Conservation (phyloP, 768 basidiomycete genomes). For the Clathrus columnatus region DNA sequence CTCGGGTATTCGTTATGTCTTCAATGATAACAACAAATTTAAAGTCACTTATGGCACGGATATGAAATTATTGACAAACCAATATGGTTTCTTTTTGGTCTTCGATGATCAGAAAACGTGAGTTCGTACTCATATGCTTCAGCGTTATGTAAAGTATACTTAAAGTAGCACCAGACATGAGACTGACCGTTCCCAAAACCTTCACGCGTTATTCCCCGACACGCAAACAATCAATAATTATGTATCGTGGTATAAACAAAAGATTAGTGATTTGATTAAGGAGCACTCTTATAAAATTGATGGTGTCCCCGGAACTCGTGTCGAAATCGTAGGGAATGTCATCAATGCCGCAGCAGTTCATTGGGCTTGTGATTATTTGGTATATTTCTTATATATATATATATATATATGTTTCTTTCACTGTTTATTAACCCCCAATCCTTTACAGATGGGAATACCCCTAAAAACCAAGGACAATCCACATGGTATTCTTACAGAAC, state of each 20-base stretch:
- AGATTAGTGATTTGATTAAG: conserved; percentile 23
- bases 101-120: conserved; percentile 30
- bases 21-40: conserved; percentile 29
- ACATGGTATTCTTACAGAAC: conserved; percentile 34
- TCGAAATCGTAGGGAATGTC: conserved; percentile 44
- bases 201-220: conserved; percentile 31
- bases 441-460: conserved; percentile 32
- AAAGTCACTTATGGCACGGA: conserved; percentile 25
- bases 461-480: conserved; percentile 40
- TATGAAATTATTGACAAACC: conserved; percentile 21
- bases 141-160: conserved; percentile 13
- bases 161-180: too few relatives aligned
- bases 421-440: not conserved
- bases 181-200: conserved; percentile 6
- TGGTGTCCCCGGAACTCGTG: conserved; percentile 26
- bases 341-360: conserved; percentile 35
- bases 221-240: conserved; percentile 24
- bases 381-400: conserved; percentile 17
- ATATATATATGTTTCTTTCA: too few relatives aligned
- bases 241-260: conserved; percentile 23
- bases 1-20: conserved; percentile 27
- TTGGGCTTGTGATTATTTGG: conserved; percentile 32
- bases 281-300: conserved; percentile 23
- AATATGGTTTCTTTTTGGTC: conserved; percentile 31
- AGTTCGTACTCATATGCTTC: conserved; percentile 27